Evolutionary conservation across 106 monocot genomes (phyloP).

Genomic region (Allium sativum): DNA sequence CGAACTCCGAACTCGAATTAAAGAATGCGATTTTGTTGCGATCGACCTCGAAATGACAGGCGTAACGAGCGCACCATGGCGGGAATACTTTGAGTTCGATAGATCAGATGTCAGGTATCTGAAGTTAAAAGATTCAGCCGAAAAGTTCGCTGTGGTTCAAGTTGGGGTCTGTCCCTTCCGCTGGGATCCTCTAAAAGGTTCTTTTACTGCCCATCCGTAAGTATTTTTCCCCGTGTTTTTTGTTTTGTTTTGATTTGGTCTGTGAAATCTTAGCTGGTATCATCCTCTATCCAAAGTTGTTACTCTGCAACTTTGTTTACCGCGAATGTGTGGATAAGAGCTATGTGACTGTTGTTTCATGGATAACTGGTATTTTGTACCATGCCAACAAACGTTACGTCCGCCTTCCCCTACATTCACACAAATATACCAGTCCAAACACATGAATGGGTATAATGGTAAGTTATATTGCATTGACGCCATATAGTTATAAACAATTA

Average conservation of each 20-base stretch:
- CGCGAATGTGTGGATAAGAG: background rate
- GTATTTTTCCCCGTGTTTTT: constrained; percentile 4
- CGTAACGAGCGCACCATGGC: constrained; percentile 83
- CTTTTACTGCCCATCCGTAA: constrained; percentile 74
- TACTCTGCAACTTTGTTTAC: background rate
- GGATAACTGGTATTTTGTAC: background rate
- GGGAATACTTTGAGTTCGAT: constrained; percentile 73
- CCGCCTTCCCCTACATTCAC: too few species aligned
- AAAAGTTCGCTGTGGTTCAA: constrained; percentile 76
- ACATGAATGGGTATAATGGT: too few species aligned
- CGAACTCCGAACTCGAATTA: constrained; percentile 39
- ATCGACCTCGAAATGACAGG: constrained; percentile 96
- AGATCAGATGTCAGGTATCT: constrained; percentile 73
- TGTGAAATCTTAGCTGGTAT: background rate
- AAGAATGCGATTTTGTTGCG: constrained; percentile 71
- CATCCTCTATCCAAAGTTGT: background rate
- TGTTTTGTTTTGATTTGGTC: too few species aligned
- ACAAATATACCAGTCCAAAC: too few species aligned
- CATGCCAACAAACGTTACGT: background rate
- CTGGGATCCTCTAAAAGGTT: constrained; percentile 42
- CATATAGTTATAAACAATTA: too few species aligned
- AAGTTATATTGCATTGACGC: too few species aligned
- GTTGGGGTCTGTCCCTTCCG: constrained; percentile 93
- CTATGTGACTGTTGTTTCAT: background rate
- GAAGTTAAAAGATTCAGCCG: constrained; percentile 83